Evolutionary conservation across 164 flowering plant species (phyloP).

Genomic region (Echeveria elegans): DNA sequence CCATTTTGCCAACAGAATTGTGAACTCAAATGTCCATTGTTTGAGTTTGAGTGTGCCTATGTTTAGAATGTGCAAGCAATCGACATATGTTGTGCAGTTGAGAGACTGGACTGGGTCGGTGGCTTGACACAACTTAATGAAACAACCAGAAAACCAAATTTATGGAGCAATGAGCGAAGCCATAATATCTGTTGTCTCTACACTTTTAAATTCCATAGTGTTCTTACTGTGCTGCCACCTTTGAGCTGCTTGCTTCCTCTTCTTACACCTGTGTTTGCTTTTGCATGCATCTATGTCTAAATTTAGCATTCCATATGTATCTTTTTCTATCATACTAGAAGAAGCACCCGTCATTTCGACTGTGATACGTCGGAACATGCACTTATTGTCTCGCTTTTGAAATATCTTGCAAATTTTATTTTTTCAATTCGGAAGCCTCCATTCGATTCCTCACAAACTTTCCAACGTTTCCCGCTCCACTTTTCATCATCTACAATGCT

Average conservation of each 20-base stretch:
- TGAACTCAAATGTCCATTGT: no score
- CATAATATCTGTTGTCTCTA: background rate
- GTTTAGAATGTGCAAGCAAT: background rate
- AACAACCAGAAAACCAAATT: background rate
- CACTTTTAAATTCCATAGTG: no score
- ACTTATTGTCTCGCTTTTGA: no score
- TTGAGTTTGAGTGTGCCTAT: background rate
- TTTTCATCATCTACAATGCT: no score
- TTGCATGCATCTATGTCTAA: background rate
- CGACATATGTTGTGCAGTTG: background rate
- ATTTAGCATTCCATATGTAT: background rate
- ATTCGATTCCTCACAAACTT: no score
- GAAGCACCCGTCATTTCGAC: no score
- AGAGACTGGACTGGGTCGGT: background rate
- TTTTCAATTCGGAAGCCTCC: no score
- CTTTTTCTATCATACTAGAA: background rate
- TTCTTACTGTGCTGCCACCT: constrained; percentile 6
- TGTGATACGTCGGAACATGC: no score
- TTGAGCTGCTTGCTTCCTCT: background rate
- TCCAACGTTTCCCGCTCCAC: no score
- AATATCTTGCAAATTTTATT: no score
- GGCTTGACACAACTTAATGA: background rate
- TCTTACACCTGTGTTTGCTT: background rate
- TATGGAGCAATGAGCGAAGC: background rate
- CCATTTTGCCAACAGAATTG: no score